phyloP scores from a whole-genome alignment of 129 eudicot genomes.

The Centrapalus pauciflorus region DNA sequence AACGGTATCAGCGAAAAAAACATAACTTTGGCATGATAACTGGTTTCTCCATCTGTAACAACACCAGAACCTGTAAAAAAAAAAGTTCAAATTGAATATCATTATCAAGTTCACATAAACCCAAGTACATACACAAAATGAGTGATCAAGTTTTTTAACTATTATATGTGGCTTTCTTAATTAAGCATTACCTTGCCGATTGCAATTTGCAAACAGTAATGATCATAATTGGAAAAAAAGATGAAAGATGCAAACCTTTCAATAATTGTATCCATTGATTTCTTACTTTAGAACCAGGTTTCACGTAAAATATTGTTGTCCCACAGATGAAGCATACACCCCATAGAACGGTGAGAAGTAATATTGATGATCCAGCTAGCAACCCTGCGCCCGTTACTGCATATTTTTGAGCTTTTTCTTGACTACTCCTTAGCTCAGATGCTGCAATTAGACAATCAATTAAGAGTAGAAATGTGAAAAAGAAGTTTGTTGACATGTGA shows the following conservation, averaged over 20 bases:
- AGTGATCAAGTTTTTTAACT: background rate
- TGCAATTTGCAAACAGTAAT: background rate
- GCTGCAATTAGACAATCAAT: constrained; percentile 27
- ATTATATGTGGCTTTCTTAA: background rate
- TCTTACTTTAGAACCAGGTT: background rate
- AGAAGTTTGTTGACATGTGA: background rate
- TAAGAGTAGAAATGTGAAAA: background rate
- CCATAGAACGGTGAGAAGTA: constrained; percentile 60
- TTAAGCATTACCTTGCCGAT: no score
- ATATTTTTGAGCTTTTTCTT: constrained; percentile 47
- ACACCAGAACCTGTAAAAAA: constrained; percentile 44
- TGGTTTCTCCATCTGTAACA: constrained; percentile 46
- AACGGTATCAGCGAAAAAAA: constrained; percentile 56
- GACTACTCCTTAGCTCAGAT: constrained; percentile 43
- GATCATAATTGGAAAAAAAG: background rate
- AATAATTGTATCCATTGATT: constrained; percentile 3
- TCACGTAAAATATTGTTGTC: constrained; percentile 11
- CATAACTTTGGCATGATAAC: constrained; percentile 56
- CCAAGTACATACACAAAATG: background rate
- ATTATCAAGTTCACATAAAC: background rate
- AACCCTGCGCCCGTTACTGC: constrained; percentile 60
- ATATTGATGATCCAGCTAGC: constrained; percentile 64
- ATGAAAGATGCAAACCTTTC: constrained; percentile 28
- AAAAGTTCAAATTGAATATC: no score
- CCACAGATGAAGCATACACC: constrained; percentile 51